Evolutionary conservation across 768 basidiomycete genomes (phyloP), one percentile per base, ranked within the genome.

Genomic region (Cyclocybe cylindracea): DNA sequence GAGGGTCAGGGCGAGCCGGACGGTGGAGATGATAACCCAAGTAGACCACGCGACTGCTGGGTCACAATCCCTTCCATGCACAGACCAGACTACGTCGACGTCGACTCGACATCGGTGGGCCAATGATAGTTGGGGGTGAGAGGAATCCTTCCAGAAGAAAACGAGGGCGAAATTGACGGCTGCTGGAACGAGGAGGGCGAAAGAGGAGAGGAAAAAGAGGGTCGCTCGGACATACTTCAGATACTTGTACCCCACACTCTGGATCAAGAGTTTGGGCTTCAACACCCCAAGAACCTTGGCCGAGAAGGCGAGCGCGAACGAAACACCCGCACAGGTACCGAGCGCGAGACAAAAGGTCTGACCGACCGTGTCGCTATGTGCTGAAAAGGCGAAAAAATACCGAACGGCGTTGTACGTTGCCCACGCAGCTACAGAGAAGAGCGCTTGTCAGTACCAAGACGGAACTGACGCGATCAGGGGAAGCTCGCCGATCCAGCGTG

Each of bases 61-160:
- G 56, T 40, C 63, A 74, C 47, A 51, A 50, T 46, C 51, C 59
- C 42, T 53, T 57, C 9, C 68, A 60, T 18, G 73, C 70, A 5
- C 44, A 10, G 80, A 77, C 89, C 89, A 91, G 8, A 84, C 68
- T 39, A 84, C 72, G 61, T 90, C 89, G 39, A 87, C 68, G 53
- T 86, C 82, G 71, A 85, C 71, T 90, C 89, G 39, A 53, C 53
- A 42, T 53, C 54, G n/a, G 47, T 35, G 40, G 69, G 66, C 53
- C 89, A 90, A n/a, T 82, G 76, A 39, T 65, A 64, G 18, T 61
- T 47, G 72, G 29, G 63, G 35, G 47, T 73, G 65, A 2, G 71
- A 44, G 8, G 73, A 62, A 16, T 71, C 65, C 56, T 72, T 76
- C 86, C 85, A 87, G 7, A 76, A 45, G 38, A 77, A 73, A 37